Conservation (phyloP, 768 basidiomycete genomes). For the Naganishia randhawae region DNA sequence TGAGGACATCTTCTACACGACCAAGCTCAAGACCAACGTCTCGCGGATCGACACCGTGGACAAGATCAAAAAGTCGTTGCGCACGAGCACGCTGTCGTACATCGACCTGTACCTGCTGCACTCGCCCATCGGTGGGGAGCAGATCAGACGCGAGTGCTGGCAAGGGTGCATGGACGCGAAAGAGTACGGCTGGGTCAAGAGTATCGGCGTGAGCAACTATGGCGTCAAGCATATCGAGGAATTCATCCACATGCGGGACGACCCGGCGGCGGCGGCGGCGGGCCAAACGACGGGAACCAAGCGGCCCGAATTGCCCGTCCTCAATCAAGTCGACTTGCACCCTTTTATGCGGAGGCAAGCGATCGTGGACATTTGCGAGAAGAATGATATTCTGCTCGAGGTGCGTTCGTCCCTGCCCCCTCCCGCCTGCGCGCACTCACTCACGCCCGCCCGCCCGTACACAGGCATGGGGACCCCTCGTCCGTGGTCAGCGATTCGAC, state of each 20-base stretch:
- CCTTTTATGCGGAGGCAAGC: slow-evolving; percentile 68
- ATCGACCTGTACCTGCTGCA: slow-evolving; percentile 72
- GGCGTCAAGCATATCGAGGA: slow-evolving; percentile 64
- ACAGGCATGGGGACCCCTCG: slow-evolving; percentile 72
- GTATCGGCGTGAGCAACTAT: slow-evolving; percentile 59
- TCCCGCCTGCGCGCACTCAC: not conserved
- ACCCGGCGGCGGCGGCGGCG: not conserved
- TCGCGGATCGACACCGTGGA: slow-evolving; percentile 56
- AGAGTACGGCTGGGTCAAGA: slow-evolving; percentile 60
- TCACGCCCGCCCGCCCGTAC: not conserved
- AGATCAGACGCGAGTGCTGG: slow-evolving; percentile 64
- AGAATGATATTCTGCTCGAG: slow-evolving; percentile 62
- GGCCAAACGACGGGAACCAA: slow-evolving; percentile 36
- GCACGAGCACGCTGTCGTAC: slow-evolving; percentile 58
- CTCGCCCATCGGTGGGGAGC: slow-evolving; percentile 62
- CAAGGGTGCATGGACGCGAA: slow-evolving; percentile 63
- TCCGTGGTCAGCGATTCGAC: slow-evolving; percentile 63
- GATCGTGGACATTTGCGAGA: slow-evolving; percentile 61
- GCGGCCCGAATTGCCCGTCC: slow-evolving; percentile 57
- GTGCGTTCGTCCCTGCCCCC: slow-evolving; percentile 50
- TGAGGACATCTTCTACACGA: slow-evolving; percentile 65
- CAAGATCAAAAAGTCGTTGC: slow-evolving; percentile 59
- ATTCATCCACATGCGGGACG: slow-evolving; percentile 40
- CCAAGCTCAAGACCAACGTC: slow-evolving; percentile 63
- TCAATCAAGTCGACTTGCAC: slow-evolving; percentile 63